Conservation (phyloP, 768 basidiomycete genomes). For the Pholiota molesta region DNA sequence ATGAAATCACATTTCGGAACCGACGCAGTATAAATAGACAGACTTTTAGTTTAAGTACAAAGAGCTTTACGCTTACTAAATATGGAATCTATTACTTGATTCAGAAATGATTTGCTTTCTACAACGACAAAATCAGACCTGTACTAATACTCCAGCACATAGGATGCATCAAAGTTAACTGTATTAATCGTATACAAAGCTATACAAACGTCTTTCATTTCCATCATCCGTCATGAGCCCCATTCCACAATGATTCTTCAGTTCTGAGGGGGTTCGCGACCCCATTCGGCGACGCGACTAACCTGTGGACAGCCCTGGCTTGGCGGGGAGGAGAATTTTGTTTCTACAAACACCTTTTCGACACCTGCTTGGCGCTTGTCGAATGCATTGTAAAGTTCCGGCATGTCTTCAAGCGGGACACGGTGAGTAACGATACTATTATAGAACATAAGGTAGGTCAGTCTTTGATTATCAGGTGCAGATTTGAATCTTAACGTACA, state of each 20-base stretch:
- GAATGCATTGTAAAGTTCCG: slow-evolving; percentile 64
- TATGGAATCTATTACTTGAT: neutral
- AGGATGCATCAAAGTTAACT: too few relatives aligned
- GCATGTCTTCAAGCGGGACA: slow-evolving; percentile 67
- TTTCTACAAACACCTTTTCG: slow-evolving; percentile 77
- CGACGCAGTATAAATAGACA: too few relatives aligned
- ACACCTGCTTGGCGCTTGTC: slow-evolving; percentile 59
- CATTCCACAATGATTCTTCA: neutral
- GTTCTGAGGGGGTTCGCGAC: neutral
- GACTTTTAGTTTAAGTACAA: too few relatives aligned
- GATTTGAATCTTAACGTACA: slow-evolving; percentile 37
- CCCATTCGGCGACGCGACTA: slow-evolving; percentile 57
- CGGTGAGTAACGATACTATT: slow-evolving; percentile 56
- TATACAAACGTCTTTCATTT: too few relatives aligned
- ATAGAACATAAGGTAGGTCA: neutral
- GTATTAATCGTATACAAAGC: too few relatives aligned
- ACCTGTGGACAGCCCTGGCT: slow-evolving; percentile 51
- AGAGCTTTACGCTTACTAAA: neutral
- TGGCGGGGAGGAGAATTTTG: slow-evolving; percentile 51
- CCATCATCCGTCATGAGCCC: too few relatives aligned
- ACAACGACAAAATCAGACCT: too few relatives aligned
- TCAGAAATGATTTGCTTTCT: too few relatives aligned
- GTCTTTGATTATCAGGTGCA: neutral
- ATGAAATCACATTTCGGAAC: too few relatives aligned
- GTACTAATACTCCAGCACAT: too few relatives aligned